Conservation (phyloP, 352 stramenopile species). For the Aphanomyces euteiches region DNA sequence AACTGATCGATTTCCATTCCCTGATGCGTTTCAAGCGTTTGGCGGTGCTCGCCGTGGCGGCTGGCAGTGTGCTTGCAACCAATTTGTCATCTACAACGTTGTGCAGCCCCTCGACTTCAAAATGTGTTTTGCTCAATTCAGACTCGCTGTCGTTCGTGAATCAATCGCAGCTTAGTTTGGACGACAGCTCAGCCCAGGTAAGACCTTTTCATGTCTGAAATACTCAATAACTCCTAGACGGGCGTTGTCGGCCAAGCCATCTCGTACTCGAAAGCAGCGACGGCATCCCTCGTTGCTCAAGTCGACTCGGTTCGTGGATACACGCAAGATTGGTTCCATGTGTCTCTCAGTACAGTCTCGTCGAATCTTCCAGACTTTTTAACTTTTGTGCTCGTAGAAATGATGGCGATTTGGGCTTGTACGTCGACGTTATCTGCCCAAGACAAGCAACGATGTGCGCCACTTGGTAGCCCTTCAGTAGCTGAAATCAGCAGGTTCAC, state of each 20-base stretch:
- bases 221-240: too few relatives aligned
- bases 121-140: too few relatives aligned
- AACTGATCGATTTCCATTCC: too few relatives aligned
- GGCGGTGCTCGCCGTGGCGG: too few relatives aligned
- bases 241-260: not conserved
- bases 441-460: constrained; percentile 25
- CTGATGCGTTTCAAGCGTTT: too few relatives aligned
- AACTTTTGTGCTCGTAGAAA: not conserved
- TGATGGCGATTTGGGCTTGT: constrained; percentile 16
- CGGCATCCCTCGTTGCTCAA: not conserved
- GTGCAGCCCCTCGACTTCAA: too few relatives aligned
- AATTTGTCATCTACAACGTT: too few relatives aligned
- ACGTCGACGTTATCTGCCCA: not conserved
- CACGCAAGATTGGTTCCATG: constrained; percentile 11
- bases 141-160: too few relatives aligned
- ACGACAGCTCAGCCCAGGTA: too few relatives aligned
- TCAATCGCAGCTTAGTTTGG: too few relatives aligned
- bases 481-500: not conserved
- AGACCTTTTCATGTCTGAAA: too few relatives aligned
- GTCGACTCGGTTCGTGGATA: constrained; percentile 23
- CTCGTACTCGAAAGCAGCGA: not conserved
- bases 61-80: too few relatives aligned
- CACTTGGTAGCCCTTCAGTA: not conserved
- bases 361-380: not conserved
- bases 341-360: constrained; percentile 4